Base-by-base conservation (phyloP, 257 asterid species). In the Nicotiana paniculata region DNA sequence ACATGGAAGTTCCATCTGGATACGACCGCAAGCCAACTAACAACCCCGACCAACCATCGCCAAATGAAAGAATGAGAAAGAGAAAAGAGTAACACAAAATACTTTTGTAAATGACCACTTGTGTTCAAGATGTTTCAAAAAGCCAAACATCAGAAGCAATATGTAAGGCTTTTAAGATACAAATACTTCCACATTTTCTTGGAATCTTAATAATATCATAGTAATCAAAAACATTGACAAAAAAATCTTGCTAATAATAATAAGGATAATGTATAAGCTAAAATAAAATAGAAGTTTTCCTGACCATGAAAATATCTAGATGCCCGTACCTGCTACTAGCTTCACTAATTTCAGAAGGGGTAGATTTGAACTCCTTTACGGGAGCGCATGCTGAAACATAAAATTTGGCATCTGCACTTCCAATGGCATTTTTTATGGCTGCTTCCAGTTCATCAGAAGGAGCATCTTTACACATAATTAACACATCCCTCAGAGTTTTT, bases 381-480 rank as follows among this genome's bases (percentile, higher is more conserved):
- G 78, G 63, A 78, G 81, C 68, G 80, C 98, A 88, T 70, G 90
- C 62, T 86, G 93, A 79, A 90, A 88, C 88, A 81, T 86, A 57
- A 5, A 75, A 48, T 26, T 64, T 82, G 68, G 80, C 84, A 77
- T 78, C 82, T 24, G 91, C 82, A 81, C 85, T 87, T 53, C 97
- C 98, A 43, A 86, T 84, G 48, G 93, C 90, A 24, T 85, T 86
- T 84, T 79, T 82, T 72, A 96, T 91, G 21, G 88, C 92, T 46
- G 72, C 43, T 83, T 93, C 96, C 86, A 92, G 59, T 12, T 93
- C 86, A 21, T 89, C 93, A 61, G 88, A 79, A 58, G 76, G 84
- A 84, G 85, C 91, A 85, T 63, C 87, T 83, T 89, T 95, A 87
- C 99, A 95, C 37, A 89, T 92, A 67, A 86, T 89, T 77, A 95